phyloP scores from a whole-genome alignment of 257 asterid genomes.

The Solanum virginianum region DNA sequence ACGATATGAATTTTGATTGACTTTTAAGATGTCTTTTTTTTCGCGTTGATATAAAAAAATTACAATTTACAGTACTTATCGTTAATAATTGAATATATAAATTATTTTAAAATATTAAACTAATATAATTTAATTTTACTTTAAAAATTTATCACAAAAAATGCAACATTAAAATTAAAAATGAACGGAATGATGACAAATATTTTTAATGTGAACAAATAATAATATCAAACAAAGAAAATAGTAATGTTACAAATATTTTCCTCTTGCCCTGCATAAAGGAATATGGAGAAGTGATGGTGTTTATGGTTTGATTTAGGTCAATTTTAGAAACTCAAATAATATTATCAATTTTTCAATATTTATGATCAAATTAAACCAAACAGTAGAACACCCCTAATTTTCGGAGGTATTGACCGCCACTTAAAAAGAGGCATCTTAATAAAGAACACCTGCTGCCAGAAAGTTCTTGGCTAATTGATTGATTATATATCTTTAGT shows the following conservation, averaged over 20 bases:
- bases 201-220: neutral
- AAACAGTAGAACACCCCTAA: neutral
- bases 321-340: neutral
- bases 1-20: too few species aligned
- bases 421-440: neutral
- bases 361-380: neutral
- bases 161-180: too few species aligned
- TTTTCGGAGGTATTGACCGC: neutral
- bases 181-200: neutral
- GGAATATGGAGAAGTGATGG: neutral
- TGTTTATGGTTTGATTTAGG: neutral
- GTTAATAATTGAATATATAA: too few species aligned
- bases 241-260: neutral
- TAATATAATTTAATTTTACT: too few species aligned
- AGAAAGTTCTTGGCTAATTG: neutral
- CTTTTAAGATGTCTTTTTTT: too few species aligned
- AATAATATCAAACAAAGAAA: neutral
- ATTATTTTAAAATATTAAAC: too few species aligned
- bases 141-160: too few species aligned
- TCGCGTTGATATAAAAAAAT: too few species aligned
- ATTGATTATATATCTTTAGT: neutral
- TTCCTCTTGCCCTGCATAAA: neutral
- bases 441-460: neutral
- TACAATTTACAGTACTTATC: too few species aligned
- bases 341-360: neutral